phyloP scores from a whole-genome alignment of 495 filamentous ascomycete genomes.

The Xylaria acuta region DNA sequence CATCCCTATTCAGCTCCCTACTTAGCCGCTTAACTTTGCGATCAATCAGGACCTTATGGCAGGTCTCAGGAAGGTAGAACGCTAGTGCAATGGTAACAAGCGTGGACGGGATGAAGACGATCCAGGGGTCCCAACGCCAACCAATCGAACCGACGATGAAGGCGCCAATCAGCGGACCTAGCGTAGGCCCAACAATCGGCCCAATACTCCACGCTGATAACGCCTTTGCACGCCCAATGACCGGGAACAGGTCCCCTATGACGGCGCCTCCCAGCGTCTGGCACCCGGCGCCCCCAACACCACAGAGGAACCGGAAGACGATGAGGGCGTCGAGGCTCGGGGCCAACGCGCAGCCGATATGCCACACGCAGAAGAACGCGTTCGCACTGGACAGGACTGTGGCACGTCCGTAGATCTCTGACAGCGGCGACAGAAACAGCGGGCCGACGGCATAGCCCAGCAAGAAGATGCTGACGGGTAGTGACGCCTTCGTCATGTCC shows the following conservation, averaged over 20 bases:
- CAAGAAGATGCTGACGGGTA: conserved; percentile 53
- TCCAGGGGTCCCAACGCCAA: conserved; percentile 68
- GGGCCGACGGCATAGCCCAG: conserved; percentile 54
- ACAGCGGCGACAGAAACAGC: conserved; percentile 64
- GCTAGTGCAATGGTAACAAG: conserved; percentile 50
- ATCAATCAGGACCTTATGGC: conserved; percentile 57
- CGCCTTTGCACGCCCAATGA: conserved; percentile 62
- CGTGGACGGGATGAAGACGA: conserved; percentile 57
- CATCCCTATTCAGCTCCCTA: conserved; percentile 40
- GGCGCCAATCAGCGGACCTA: conserved; percentile 59
- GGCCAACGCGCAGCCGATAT: conserved; percentile 72
- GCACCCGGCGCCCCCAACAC: conserved; percentile 63
- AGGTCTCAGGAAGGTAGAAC: conserved; percentile 60
- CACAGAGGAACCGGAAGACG: conserved; percentile 69
- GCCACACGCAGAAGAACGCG: conserved; percentile 70
- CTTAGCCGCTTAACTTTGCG: conserved; percentile 52
- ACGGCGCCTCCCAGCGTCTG: conserved; percentile 61
- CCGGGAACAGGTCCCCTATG: conserved; percentile 63
- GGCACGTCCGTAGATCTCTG: conserved; percentile 75
- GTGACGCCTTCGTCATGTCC: conserved; percentile 38
- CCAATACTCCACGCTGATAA: conserved; percentile 58
- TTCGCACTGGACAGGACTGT: conserved; percentile 67
- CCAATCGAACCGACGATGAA: conserved; percentile 59
- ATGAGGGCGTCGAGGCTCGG: conserved; percentile 64
- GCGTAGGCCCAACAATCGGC: conserved; percentile 47